Percentiles rank a stretch among this genome's conserved stretches.
Conservation (phyloP, 2,329 filamentous ascomycete species). For the Hypomyces rosellus region DNA sequence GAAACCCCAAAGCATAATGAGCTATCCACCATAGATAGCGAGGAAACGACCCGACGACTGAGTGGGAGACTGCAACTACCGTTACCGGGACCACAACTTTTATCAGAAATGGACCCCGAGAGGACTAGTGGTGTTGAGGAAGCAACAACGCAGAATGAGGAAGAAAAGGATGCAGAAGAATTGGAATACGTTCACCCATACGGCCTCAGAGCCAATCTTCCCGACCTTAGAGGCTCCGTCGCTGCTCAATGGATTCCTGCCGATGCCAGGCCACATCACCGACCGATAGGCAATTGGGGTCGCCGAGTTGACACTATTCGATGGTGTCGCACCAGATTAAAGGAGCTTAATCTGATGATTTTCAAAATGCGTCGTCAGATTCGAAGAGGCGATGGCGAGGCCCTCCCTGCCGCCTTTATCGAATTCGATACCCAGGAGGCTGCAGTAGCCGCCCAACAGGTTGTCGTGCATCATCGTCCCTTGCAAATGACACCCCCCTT, state of each 20-base stretch:
- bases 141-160: not conserved
- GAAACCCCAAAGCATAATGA: not conserved
- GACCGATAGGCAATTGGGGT: slow-evolving; percentile 61
- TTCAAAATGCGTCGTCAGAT: slow-evolving; percentile 67
- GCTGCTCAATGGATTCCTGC: slow-evolving; percentile 68
- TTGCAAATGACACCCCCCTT: slow-evolving; percentile 82
- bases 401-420: slow-evolving; percentile 76
- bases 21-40: not conserved
- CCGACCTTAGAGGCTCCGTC: slow-evolving; percentile 42
- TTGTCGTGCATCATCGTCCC: slow-evolving; percentile 78
- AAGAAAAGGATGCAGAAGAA: slow-evolving; percentile 20
- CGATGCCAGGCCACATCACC: slow-evolving; percentile 70
- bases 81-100: no score
- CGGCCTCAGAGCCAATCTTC: slow-evolving; percentile 27
- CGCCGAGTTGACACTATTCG: slow-evolving; percentile 93
- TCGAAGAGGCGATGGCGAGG: slow-evolving; percentile 61
- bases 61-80: not conserved
- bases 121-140: no score
- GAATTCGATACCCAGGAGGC: slow-evolving; percentile 79
- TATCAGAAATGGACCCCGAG: no score
- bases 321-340: slow-evolving; percentile 61
- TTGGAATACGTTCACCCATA: slow-evolving; percentile 32
- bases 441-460: slow-evolving; percentile 82
- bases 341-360: slow-evolving; percentile 34
- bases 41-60: not conserved